A percentile compares a stretch with the other conserved stretches of the same genome.
These are phyloP conservation scores for Xylariaceae sp. DNA, from an alignment of 2,329 filamentous ascomycete species.

Conservation along the genomic window DNA sequence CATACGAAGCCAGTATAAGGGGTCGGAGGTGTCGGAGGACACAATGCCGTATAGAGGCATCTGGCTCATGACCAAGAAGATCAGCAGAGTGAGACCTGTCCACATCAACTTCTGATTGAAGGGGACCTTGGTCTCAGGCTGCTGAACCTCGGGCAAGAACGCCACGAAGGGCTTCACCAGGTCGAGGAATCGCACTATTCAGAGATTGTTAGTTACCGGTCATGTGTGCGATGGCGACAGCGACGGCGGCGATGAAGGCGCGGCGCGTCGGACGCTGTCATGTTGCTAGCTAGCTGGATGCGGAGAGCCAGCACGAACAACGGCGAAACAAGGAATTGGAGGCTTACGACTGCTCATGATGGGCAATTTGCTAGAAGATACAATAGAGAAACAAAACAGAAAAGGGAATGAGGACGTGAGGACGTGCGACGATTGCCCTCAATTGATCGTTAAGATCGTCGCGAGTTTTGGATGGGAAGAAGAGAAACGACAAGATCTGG, in stretches of 20 bases:
- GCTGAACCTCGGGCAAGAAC: constrained; percentile 98
- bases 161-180: constrained; percentile 99
- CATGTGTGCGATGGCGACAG: constrained; percentile 19
- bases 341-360: constrained; percentile 38
- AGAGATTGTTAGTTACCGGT: constrained; percentile 21
- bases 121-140: constrained; percentile 95
- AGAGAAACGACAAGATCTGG: constrained; percentile 29
- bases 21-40: constrained; percentile 96
- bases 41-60: constrained; percentile 99
- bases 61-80: constrained; percentile 99
- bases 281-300: background rate
- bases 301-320: constrained; percentile 1
- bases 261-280: constrained; percentile 18
- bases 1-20: constrained; percentile 99
- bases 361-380: constrained; percentile 22
- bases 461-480: constrained; percentile 28
- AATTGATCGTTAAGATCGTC: constrained; percentile 30
- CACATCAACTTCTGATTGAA: constrained; percentile 99
- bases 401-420: constrained; percentile 16
- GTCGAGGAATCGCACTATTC: constrained; percentile 93
- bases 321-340: constrained; percentile 6
- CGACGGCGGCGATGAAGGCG: background rate
- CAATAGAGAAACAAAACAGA: constrained; percentile 23
- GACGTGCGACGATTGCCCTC: constrained; percentile 28
- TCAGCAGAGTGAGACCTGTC: constrained; percentile 88